phyloP scores from a whole-genome alignment of 371 early-diverging fungal genomes.

The Dichotomocladium elegans region DNA sequence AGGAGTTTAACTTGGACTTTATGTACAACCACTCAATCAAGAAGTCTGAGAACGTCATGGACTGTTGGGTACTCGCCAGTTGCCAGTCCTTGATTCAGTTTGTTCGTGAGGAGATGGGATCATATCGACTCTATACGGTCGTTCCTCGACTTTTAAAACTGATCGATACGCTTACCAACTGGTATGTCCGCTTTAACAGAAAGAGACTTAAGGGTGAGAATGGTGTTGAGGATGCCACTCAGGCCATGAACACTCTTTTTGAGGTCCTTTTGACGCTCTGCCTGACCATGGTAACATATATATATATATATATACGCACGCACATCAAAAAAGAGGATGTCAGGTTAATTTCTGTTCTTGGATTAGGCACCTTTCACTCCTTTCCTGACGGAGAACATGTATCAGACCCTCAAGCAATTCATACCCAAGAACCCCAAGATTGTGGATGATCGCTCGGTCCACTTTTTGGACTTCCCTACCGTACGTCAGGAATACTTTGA shows the following conservation, averaged over 20 bases:
- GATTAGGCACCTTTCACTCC: constrained; percentile 96
- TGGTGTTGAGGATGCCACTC: constrained; percentile 80
- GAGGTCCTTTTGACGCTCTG: constrained; percentile 93
- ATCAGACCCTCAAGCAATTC: constrained; percentile 85
- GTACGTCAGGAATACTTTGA: constrained; percentile 95
- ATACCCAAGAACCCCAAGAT: constrained; percentile 49
- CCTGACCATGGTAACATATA: constrained; percentile 88
- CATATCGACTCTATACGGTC: constrained; percentile 97
- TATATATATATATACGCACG: no score
- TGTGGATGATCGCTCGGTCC: constrained; percentile 84
- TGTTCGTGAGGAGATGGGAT: constrained; percentile 90
- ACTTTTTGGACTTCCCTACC: constrained; percentile 92
- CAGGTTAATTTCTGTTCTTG: no score
- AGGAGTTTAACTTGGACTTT: constrained; percentile 81
- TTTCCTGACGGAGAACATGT: constrained; percentile 98
- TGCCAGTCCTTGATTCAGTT: constrained; percentile 91
- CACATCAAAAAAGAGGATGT: no score
- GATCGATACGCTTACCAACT: constrained; percentile 98
- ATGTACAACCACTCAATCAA: constrained; percentile 65
- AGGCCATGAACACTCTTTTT: constrained; percentile 89
- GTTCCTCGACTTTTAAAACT: constrained; percentile 88
- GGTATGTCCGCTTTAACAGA: constrained; percentile 99
- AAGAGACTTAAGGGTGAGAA: constrained; percentile 95
- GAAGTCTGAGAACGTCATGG: constrained; percentile 91
- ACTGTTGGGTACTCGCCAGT: constrained; percentile 96